A percentile compares a stretch with the other conserved stretches of the same genome.
Evolutionary conservation across 106 monocot species (phyloP).

Genomic region (Alisma plantagoaquatica): DNA sequence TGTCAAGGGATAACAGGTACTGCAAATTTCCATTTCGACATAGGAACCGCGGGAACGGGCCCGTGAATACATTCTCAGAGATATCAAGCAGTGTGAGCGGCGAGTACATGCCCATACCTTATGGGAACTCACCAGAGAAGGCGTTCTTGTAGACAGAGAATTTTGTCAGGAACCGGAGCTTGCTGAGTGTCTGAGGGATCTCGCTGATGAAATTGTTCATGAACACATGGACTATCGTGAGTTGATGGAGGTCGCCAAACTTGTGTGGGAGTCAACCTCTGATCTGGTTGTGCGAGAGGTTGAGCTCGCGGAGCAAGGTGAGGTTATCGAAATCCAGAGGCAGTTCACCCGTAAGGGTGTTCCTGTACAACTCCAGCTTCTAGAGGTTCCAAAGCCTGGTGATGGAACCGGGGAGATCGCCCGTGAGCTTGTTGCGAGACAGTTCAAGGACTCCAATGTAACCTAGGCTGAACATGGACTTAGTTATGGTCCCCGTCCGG

Average conservation of each 20-base stretch:
- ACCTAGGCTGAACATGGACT: constrained; percentile 33
- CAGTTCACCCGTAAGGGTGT: constrained; percentile 56
- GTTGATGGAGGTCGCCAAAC: constrained; percentile 37
- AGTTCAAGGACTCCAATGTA: constrained; percentile 53
- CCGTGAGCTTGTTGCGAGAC: constrained; percentile 57
- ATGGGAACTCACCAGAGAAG: constrained; percentile 64
- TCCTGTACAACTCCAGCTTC: constrained; percentile 76
- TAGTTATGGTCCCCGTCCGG: constrained; percentile 49
- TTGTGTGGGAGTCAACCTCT: constrained; percentile 45
- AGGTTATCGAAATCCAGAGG: constrained; percentile 45
- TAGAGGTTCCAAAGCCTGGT: constrained; percentile 34
- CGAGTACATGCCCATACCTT: constrained; percentile 52
- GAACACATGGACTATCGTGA: constrained; percentile 53
- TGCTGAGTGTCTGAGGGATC: constrained; percentile 49
- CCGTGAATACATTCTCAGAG: constrained; percentile 72
- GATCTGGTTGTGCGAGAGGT: constrained; percentile 58
- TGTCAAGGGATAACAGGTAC: constrained; percentile 61
- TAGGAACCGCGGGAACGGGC: constrained; percentile 55
- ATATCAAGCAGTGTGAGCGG: constrained; percentile 68
- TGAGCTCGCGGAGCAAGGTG: constrained; percentile 38
- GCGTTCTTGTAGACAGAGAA: constrained; percentile 65
- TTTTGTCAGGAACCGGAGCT: constrained; percentile 24
- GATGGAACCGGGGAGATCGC: constrained; percentile 42
- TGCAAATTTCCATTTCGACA: constrained; percentile 49
- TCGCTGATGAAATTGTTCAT: constrained; percentile 59